Conservation (phyloP, 1,139 yeast genomes). For the Kazachstania sp. region DNA sequence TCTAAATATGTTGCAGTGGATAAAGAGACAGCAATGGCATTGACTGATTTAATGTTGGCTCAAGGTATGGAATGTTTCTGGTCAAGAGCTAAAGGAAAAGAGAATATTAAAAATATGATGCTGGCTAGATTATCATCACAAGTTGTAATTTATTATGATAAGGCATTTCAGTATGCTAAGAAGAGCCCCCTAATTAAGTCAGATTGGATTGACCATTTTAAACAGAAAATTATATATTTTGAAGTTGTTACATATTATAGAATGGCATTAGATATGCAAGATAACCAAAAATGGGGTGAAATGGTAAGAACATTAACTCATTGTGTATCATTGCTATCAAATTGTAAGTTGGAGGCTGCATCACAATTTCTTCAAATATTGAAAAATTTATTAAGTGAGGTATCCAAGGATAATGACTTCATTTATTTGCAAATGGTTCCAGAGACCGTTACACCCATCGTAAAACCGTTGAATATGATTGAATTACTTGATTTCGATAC, state of each 20-base stretch:
- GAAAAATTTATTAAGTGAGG: constrained; percentile 39
- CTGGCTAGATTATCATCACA: constrained; percentile 59
- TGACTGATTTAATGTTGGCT: constrained; percentile 52
- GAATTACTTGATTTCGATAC: constrained; percentile 40
- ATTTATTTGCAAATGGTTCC: constrained; percentile 68
- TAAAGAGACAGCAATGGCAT: constrained; percentile 35
- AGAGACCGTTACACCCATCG: constrained; percentile 36
- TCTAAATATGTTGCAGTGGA: constrained; percentile 30
- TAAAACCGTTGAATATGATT: constrained; percentile 50
- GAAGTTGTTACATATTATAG: constrained; percentile 63
- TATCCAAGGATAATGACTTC: constrained; percentile 75
- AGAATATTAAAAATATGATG: constrained; percentile 43
- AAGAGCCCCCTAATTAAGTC: constrained; percentile 45
- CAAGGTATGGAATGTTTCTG: constrained; percentile 87
- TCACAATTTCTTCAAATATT: constrained; percentile 41
- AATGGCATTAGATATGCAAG: constrained; percentile 43
- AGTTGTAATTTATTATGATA: constrained; percentile 48
- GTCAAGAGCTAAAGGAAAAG: constrained; percentile 58
- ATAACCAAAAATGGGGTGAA: constrained; percentile 53
- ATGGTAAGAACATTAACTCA: constrained; percentile 27
- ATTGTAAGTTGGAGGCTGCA: constrained; percentile 34
- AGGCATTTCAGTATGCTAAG: constrained; percentile 40
- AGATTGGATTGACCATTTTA: constrained; percentile 62
- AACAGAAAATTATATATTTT: constrained; percentile 47
- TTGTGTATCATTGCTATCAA: neutral